Percentiles rank a stretch among this genome's conserved stretches.
Evolutionary conservation across 331 rosid species (phyloP).

Genomic region (Phaseolus coccineus): DNA sequence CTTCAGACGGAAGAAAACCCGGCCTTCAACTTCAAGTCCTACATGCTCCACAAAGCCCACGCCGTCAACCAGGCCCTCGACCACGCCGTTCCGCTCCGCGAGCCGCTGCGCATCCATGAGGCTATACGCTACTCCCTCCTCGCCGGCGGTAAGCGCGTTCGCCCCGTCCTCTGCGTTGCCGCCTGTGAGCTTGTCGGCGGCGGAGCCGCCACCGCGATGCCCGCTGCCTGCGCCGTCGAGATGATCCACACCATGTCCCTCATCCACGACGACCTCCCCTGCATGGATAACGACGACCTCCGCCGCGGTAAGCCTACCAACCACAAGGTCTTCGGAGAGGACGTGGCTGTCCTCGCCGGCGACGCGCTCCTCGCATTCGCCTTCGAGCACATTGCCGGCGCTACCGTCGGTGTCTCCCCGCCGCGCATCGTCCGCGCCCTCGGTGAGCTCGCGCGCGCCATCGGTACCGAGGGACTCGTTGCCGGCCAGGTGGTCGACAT

Average conservation of each 20-base stretch:
- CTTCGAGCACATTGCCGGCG: conserved; percentile 74
- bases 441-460: conserved; percentile 68
- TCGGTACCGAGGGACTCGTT: conserved; percentile 79
- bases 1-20: conserved; percentile 45
- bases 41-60: conserved; percentile 63
- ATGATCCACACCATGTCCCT: conserved; percentile 98
- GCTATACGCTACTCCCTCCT: conserved; percentile 94
- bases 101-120: conserved; percentile 73
- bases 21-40: conserved; percentile 64
- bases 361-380: conserved; percentile 80
- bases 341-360: conserved; percentile 84
- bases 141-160: conserved; percentile 93
- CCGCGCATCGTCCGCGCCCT: conserved; percentile 62
- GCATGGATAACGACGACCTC: conserved; percentile 95
- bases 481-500: conserved; percentile 91
- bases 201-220: conserved; percentile 60
- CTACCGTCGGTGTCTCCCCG: conserved; percentile 57
- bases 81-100: conserved; percentile 61
- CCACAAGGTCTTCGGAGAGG: conserved; percentile 89
- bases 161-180: conserved; percentile 81
- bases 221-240: conserved; percentile 89
- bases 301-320: conserved; percentile 92
- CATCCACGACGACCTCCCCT: conserved; percentile 92
- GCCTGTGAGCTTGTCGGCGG: conserved; percentile 94
- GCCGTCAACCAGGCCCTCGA: conserved; percentile 69